phyloP scores from a whole-genome alignment of 805 yeast species.

The Candida schatavii region DNA sequence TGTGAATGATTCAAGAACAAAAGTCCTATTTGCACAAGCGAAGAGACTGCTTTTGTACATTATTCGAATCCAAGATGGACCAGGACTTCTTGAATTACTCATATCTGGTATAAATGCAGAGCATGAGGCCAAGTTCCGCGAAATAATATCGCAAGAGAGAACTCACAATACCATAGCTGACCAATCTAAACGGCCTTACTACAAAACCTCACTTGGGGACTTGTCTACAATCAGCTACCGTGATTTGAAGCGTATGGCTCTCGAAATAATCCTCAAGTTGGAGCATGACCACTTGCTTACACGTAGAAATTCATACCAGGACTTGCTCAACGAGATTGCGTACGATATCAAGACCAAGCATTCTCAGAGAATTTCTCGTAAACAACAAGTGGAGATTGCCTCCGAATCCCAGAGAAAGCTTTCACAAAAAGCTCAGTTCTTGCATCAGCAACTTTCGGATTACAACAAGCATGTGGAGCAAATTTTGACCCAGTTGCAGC shows the following conservation, averaged over 20 bases:
- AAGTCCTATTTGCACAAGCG: constrained; percentile 65
- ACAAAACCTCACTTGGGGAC: constrained; percentile 49
- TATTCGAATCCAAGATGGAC: constrained; percentile 74
- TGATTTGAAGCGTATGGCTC: constrained; percentile 70
- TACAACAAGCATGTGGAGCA: constrained; percentile 47
- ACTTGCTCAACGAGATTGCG: constrained; percentile 77
- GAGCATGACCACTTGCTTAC: constrained; percentile 65
- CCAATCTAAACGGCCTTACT: constrained; percentile 42
- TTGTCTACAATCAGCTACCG: constrained; percentile 55
- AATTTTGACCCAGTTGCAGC: constrained; percentile 42
- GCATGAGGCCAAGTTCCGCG: constrained; percentile 66
- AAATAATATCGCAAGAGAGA: constrained; percentile 49
- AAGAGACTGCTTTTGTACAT: constrained; percentile 81
- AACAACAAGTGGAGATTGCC: constrained; percentile 40
- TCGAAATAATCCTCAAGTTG: constrained; percentile 72
- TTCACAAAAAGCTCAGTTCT: constrained; percentile 42
- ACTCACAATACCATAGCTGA: constrained; percentile 30
- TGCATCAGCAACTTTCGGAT: constrained; percentile 43
- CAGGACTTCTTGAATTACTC: constrained; percentile 64
- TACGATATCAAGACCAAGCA: constrained; percentile 61
- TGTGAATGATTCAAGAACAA: constrained; percentile 53
- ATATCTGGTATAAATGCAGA: constrained; percentile 61
- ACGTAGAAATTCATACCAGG: constrained; percentile 72
- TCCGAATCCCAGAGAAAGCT: constrained; percentile 42
- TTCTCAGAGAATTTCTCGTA: constrained; percentile 40